Base-by-base conservation (phyloP, 306 rosid species). In the Crataegus laevigata region DNA sequence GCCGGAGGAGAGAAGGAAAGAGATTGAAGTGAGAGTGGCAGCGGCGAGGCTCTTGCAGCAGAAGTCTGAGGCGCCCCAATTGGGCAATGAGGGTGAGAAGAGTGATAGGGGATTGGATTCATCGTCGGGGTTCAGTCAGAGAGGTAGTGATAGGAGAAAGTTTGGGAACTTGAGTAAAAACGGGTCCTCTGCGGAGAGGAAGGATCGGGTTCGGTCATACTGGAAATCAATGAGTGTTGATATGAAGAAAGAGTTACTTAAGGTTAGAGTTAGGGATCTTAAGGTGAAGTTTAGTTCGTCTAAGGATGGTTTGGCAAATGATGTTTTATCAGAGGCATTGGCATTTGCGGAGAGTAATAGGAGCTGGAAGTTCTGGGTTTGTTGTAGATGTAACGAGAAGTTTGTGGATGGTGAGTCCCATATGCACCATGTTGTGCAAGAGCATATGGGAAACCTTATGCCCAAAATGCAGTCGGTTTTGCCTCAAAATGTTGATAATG, bases 1-100 rank as follows among this genome's bases (percentile, higher is more conserved):
- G 0, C 92, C 84, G 0, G 99, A 96, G 72, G 99, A 96, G 84
- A 84, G 98, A 36, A 82, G 99, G 73, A 90, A 92, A 78, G 98
- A 96, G 86, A 92, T 96, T 66, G 99, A 92, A 85, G 99, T 96
- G 19, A 85, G 96, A 45, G 97, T 96, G 13, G 99, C 99, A 17
- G 99, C 99, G 22, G 99, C 99, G 22, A 90, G 99, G 87, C 73
- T 96, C 57, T 43, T 96, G 90, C 99, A 92, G 87, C 96, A 94
- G 51, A 88, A 94, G 88, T 84, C 91, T n/a, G 96, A 87, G 87
- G 76, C 85, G 22, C 87, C 92, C 0, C 93, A 71, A 34, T 67
- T 82, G 72, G 87, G 83, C 5, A 88, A 72, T 51, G 98, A 86
- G 67, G 88, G 84, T 51, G 87, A 85, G n/a, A 86, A 75, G 84